Evolutionary conservation across 805 yeast genomes (phyloP), one percentile per base, ranked within the genome.

Genomic region (Metschnikowia cerradonensis): DNA sequence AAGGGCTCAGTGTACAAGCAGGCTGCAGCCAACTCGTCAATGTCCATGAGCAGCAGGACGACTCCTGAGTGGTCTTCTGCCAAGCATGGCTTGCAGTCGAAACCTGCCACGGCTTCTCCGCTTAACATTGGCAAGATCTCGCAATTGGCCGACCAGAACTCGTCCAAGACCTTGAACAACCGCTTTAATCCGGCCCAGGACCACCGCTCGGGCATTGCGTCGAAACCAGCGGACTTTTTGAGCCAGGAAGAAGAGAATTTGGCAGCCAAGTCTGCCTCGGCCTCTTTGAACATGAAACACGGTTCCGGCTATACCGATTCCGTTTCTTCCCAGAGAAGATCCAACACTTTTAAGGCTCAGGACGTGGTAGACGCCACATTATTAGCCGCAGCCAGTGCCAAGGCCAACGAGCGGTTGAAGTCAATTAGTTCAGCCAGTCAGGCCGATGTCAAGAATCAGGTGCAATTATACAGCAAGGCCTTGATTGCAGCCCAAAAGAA

Each of bases 401-500:
- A 67, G 44, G 86, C 87, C 10, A 63, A 72, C 52, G 71, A 69
- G 46, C 64, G 76, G 42, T 63, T 74, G 54, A 57, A 66, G 46
- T 56, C 70, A 2, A 53, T 73, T 48, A 62, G 60, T 43, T n/a
- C 60, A n/a, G 51, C 61, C 3, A 45, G 56, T 22, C 67, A 68
- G 5, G 59, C 53, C 39, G 71, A 63, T 58, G 75, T 64, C 65
- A 73, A 56, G 66, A 73, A 59, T 57, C 77, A 64, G 66, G 80
- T 80, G 15, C 82, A 78, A 42, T 77, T 72, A 63, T 89, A 89
- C 70, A 81, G 82, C 55, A 79, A 79, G 56, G 97, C 97, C 2
- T 76, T 86, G 48, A 83, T 84, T 31, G 71, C 87, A 54, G 97
- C 97, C 2, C 87, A 86, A 64, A 78, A 79, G 54, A 82, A 82